Conservation (phyloP, 164 flowering plant species). For the Protea cynaroides region DNA sequence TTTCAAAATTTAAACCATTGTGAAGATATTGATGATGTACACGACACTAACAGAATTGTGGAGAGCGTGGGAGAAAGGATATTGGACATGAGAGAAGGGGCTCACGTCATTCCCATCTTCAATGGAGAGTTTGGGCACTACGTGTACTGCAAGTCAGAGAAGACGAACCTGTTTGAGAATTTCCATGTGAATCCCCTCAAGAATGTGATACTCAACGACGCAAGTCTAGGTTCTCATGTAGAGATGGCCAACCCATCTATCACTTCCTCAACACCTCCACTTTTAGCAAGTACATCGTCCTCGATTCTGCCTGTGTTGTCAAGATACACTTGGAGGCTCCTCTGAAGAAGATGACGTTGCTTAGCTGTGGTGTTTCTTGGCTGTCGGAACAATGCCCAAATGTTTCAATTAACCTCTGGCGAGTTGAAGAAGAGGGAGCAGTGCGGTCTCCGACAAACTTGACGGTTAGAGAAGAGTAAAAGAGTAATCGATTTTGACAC, state of each 20-base stretch:
- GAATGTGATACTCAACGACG: constrained; percentile 33
- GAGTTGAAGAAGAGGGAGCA: too few relatives aligned
- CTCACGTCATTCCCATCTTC: constrained; percentile 44
- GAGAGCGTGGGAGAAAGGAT: constrained; percentile 40
- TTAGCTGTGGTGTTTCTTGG: constrained; percentile 66
- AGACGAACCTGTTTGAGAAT: constrained; percentile 30
- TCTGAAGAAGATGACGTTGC: constrained; percentile 30
- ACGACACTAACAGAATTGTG: neutral
- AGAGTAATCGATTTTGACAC: too few relatives aligned
- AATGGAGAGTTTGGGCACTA: constrained; percentile 41
- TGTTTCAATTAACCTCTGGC: too few relatives aligned
- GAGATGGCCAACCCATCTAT: constrained; percentile 28
- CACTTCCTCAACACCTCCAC: constrained; percentile 49
- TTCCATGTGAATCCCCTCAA: constrained; percentile 34
- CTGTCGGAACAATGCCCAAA: too few relatives aligned
- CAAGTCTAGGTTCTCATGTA: constrained; percentile 30
- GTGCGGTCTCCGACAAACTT: too few relatives aligned
- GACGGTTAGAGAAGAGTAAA: too few relatives aligned
- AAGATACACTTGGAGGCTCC: constrained; percentile 29
- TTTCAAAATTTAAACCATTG: too few relatives aligned
- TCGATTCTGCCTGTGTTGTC: constrained; percentile 36
- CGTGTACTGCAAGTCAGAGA: constrained; percentile 27
- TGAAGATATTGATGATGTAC: too few relatives aligned
- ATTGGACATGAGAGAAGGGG: constrained; percentile 34
- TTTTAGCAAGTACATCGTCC: constrained; percentile 42